Evolutionary conservation across 2,329 filamentous ascomycete species (phyloP).

Genomic region (Neopestalotiopsis rosae): DNA sequence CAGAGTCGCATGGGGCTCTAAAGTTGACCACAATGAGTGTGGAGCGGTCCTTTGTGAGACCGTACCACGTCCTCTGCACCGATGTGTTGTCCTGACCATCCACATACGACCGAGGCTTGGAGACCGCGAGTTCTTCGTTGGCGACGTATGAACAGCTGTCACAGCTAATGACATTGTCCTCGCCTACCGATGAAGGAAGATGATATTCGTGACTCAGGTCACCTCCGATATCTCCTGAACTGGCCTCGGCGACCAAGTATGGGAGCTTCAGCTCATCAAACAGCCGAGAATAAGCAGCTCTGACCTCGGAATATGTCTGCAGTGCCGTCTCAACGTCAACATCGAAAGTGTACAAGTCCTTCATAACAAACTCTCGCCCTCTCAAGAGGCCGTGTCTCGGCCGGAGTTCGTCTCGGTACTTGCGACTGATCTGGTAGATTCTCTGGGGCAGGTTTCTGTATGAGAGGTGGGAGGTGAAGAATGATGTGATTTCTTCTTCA

Average conservation of each 20-base stretch:
- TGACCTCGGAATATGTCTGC: constrained; percentile 79
- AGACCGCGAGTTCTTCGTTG: constrained; percentile 82
- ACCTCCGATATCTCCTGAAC: constrained; percentile 96
- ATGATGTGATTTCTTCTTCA: constrained; percentile 90
- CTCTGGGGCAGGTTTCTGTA: constrained; percentile 87
- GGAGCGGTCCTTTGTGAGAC: constrained; percentile 70
- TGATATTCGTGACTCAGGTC: constrained; percentile 95
- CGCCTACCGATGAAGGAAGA: constrained; percentile 77
- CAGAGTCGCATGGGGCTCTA: constrained; percentile 40
- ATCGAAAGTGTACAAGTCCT: constrained; percentile 97
- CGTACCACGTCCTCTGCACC: constrained; percentile 57
- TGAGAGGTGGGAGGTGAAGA: constrained; percentile 78
- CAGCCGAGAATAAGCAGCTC: constrained; percentile 74
- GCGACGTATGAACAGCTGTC: constrained; percentile 74
- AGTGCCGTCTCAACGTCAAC: constrained; percentile 69
- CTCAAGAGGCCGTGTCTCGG: constrained; percentile 88
- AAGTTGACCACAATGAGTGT: constrained; percentile 76
- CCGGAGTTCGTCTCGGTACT: constrained; percentile 91
- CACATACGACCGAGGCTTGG: constrained; percentile 25
- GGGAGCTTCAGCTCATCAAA: constrained; percentile 85
- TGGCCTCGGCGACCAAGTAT: constrained; percentile 84
- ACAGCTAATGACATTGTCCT: constrained; percentile 85
- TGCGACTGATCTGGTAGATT: constrained; percentile 90
- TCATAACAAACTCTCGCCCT: constrained; percentile 94
- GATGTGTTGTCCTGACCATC: neutral